Percentiles rank a stretch among this genome's conserved stretches.
phyloP scores from a whole-genome alignment of 2,329 filamentous ascomycete genomes.

The Botrytis pseudocinerea region DNA sequence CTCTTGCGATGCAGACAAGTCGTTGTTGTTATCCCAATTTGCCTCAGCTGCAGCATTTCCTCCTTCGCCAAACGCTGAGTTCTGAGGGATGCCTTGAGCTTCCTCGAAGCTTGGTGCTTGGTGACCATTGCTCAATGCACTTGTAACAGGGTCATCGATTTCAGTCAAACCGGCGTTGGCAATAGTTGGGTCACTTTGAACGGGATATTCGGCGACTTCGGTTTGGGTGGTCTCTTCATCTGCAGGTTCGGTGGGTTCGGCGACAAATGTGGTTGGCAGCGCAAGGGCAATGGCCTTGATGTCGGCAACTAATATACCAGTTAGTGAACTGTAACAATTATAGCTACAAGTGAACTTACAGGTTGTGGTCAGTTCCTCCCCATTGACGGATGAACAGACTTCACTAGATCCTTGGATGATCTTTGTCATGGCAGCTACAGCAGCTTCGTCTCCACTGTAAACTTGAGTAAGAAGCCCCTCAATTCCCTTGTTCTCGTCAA shows the following conservation, averaged over 20 bases:
- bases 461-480: constrained; percentile 78
- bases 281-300: constrained; percentile 57
- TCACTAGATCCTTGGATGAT: constrained; percentile 73
- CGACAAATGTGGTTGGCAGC: constrained; percentile 50
- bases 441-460: constrained; percentile 74
- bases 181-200: constrained; percentile 64
- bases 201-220: constrained; percentile 42
- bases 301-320: constrained; percentile 50
- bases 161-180: constrained; percentile 68
- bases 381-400: constrained; percentile 62
- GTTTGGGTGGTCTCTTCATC: constrained; percentile 39
- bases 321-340: neutral
- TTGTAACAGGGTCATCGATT: constrained; percentile 52
- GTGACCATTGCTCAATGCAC: constrained; percentile 47
- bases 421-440: constrained; percentile 74
- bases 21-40: constrained; percentile 58
- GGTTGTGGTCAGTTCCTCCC: constrained; percentile 65
- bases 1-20: constrained; percentile 41
- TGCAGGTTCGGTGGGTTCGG: constrained; percentile 37
- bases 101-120: constrained; percentile 42
- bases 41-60: constrained; percentile 63
- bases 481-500: constrained; percentile 76
- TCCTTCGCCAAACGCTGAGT: constrained; percentile 53
- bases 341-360: constrained; percentile 55
- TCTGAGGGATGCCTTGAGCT: constrained; percentile 47